A percentile compares a stretch with the other conserved stretches of the same genome.
Evolutionary conservation across 257 asterid species (phyloP).

Genomic region (Nicotiana sylvestris): DNA sequence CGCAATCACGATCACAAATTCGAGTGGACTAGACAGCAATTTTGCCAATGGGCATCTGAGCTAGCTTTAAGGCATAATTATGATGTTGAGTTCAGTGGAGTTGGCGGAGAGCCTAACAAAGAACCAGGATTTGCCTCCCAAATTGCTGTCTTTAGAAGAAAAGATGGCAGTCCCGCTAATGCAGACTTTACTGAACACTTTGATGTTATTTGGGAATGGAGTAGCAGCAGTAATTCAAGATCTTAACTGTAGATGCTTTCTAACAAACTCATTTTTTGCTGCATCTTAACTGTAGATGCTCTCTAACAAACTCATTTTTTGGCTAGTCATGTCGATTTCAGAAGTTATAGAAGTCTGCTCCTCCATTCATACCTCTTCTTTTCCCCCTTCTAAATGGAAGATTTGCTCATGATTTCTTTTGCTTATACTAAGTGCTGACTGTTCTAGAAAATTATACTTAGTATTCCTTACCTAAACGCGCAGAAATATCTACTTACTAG

Average conservation of each 20-base stretch:
- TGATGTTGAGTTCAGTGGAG: slow-evolving; percentile 72
- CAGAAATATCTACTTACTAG: neutral
- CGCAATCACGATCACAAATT: slow-evolving; percentile 94
- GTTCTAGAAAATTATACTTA: neutral
- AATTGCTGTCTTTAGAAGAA: slow-evolving; percentile 75
- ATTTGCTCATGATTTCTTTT: neutral
- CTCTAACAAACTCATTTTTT: slow-evolving; percentile 1
- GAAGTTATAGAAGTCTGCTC: neutral
- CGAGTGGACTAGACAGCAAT: slow-evolving; percentile 90
- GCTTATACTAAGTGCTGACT: neutral
- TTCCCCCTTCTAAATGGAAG: neutral
- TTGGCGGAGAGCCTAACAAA: slow-evolving; percentile 61
- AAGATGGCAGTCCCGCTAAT: slow-evolving; percentile 15
- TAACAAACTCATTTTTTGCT: slow-evolving; percentile 1
- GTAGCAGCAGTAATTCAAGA: slow-evolving; percentile 10
- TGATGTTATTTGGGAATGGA: slow-evolving; percentile 71
- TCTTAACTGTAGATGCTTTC: slow-evolving; percentile 5
- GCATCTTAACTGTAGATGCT: neutral
- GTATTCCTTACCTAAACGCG: neutral
- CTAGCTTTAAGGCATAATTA: slow-evolving; percentile 58
- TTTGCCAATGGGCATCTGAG: slow-evolving; percentile 66
- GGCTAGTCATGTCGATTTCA: neutral
- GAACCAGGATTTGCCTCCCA: slow-evolving; percentile 97
- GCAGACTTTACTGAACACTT: slow-evolving; percentile 29
- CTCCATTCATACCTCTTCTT: neutral